Percentiles rank a stretch among this genome's conserved stretches.
Conservation (phyloP, 768 basidiomycete genomes). For the Vararia minispora region DNA sequence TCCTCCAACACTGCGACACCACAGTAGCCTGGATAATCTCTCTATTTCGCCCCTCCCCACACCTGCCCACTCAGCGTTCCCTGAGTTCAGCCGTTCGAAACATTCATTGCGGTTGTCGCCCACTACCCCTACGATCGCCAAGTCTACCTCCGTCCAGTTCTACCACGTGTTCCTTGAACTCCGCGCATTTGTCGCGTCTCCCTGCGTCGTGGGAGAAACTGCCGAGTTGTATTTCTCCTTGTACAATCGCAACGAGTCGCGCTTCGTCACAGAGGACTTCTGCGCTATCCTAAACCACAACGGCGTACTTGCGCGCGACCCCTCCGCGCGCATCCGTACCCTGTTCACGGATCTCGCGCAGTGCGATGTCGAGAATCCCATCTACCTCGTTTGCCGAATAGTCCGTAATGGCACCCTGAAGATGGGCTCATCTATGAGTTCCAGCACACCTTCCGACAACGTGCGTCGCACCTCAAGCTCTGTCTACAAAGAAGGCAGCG, state of each 20-base stretch:
- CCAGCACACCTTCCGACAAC: constrained; percentile 30
- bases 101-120: constrained; percentile 22
- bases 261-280: constrained; percentile 91
- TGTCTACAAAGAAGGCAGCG: constrained; percentile 23
- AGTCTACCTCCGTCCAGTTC: constrained; percentile 51
- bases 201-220: constrained; percentile 84
- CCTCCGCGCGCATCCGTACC: constrained; percentile 65
- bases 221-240: constrained; percentile 91
- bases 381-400: constrained; percentile 86
- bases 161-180: constrained; percentile 88
- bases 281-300: constrained; percentile 86
- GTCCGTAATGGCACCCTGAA: constrained; percentile 83
- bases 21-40: constrained; percentile 37
- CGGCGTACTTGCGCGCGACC: constrained; percentile 76
- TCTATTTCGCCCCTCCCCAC: constrained; percentile 36
- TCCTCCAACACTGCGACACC: constrained; percentile 24
- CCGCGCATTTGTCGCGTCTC: constrained; percentile 84
- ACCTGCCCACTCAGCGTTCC: constrained; percentile 61
- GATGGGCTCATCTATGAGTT: constrained; percentile 45
- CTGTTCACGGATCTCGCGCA: constrained; percentile 84
- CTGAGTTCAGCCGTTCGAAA: constrained; percentile 36
- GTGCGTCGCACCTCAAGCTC: constrained; percentile 47
- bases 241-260: constrained; percentile 72
- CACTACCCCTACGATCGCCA: constrained; percentile 24
- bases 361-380: constrained; percentile 74